These are phyloP conservation scores for Paraconiothyrium brasiliense DNA, from an alignment of 2,329 filamentous ascomycete species.

Conservation along the genomic window DNA sequence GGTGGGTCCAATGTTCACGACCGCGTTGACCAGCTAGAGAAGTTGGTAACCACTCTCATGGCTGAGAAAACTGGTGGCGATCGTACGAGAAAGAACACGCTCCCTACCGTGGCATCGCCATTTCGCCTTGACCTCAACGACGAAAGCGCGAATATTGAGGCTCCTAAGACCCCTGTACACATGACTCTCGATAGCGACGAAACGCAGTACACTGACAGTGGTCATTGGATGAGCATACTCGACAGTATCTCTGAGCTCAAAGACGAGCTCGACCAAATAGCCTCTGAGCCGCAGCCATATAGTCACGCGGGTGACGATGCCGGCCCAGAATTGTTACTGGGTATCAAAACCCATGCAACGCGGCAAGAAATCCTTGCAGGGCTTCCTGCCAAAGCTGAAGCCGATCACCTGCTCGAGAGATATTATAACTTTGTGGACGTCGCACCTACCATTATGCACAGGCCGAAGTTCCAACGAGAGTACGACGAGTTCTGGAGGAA, in stretches of 20 bases:
- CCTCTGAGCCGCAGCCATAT: constrained; percentile 31
- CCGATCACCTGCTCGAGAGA: constrained; percentile 33
- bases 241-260: constrained; percentile 48
- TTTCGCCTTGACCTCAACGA: constrained; percentile 23
- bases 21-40: constrained; percentile 49
- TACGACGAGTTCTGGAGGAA: constrained; percentile 57
- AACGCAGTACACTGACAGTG: constrained; percentile 43
- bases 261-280: constrained; percentile 42
- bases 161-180: constrained; percentile 38
- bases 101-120: not conserved
- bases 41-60: constrained; percentile 48
- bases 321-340: constrained; percentile 43
- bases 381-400: constrained; percentile 36
- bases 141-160: constrained; percentile 23
- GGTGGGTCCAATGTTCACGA: constrained; percentile 45
- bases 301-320: constrained; percentile 26
- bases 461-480: constrained; percentile 42
- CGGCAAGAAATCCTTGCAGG: constrained; percentile 42
- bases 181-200: constrained; percentile 40
- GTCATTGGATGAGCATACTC: constrained; percentile 50
- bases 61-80: constrained; percentile 29
- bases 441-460: constrained; percentile 38
- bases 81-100: not conserved
- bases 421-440: constrained; percentile 42
- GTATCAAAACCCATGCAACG: constrained; percentile 36